Evolutionary conservation across 1,284 basidiomycete genomes (phyloP).

Genomic region (Blastosporella zonata): DNA sequence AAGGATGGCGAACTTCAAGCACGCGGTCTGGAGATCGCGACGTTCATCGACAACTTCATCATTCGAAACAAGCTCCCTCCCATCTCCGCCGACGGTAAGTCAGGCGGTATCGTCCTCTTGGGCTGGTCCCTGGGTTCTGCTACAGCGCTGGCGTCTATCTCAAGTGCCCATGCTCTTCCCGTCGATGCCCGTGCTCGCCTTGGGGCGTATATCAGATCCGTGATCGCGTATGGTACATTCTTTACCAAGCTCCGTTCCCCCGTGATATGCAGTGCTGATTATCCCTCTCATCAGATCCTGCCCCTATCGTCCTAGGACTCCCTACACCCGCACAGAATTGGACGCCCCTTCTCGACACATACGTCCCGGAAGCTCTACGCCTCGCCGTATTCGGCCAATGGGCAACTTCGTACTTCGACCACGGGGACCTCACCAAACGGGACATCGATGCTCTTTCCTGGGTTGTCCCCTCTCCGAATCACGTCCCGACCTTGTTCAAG

Average conservation of each 20-base stretch:
- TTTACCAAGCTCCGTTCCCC: too few relatives aligned
- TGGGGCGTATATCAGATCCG: conserved; percentile 22
- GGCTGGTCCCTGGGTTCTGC: conserved; percentile 37
- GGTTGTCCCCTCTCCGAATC: conserved; percentile 5
- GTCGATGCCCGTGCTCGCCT: conserved; percentile 20
- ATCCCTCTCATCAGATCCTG: conserved; percentile 23
- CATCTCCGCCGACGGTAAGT: conserved; percentile 23
- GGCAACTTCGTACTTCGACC: conserved; percentile 34
- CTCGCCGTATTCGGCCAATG: conserved; percentile 24
- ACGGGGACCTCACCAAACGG: conserved; percentile 28
- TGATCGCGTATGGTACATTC: conserved; percentile 30
- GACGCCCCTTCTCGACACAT: conserved; percentile 12
- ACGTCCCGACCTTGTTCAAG: conserved; percentile 15
- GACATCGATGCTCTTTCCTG: conserved; percentile 22
- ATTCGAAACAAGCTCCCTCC: conserved; percentile 26
- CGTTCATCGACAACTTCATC: conserved; percentile 33
- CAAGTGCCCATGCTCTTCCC: conserved; percentile 24
- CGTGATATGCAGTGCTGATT: too few relatives aligned
- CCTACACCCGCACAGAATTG: conserved; percentile 9
- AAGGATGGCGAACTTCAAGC: conserved; percentile 23
- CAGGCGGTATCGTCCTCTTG: conserved; percentile 32
- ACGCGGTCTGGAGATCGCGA: conserved; percentile 30
- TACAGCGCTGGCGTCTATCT: conserved; percentile 25
- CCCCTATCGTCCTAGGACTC: conserved; percentile 24
- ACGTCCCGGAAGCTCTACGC: conserved; percentile 22